Base-by-base conservation (phyloP, 2,329 filamentous ascomycete species). In the Trichoderma koningiopsis region DNA sequence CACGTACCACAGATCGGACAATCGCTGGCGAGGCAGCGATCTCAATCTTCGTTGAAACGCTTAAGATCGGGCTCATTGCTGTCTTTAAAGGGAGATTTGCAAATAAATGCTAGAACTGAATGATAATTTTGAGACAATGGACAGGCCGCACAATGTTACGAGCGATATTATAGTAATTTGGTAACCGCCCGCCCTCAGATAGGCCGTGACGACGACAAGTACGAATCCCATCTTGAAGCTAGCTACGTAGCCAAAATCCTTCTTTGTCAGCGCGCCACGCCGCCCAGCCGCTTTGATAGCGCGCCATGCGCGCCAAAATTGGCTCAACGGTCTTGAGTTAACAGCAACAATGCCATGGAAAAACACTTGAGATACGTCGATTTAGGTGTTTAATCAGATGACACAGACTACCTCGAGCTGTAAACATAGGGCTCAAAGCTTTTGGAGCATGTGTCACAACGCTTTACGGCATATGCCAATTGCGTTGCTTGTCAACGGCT, bases 31-130 rank as follows among this genome's bases (percentile, higher is more conserved):
- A 66, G 29, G 63, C 63, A 31, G 63, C 63, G n/a, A 66, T 66
- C 37, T 66, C 63, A 27, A 66, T 66, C n/a, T 58, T 66, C 14
- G 63, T 66, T 19, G 63, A 66, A 22, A 66, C 63, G 53, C 63
- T 66, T 13, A 66, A 43, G 40, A 66, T 58, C 0, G 63, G 63
- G 37, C 63, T 66, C 63, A 66, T 66, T 35, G 52, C 16, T 40
- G 11, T 40, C 27, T 11, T 24, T 7, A 22, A 13, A 31, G 5
- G n/a, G 33, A 55, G 16, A 29, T 22, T 33, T 27, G 5, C 16
- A 19, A 11, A 40, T 40, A 14, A 4, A 24, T 16, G 22, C 33
- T 27, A 6, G 0, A 16, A 31, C 1, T 3, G 1, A 24, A 19
- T 2, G 33, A 19, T n/a, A 11, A 8, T 4, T 31, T 22, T 11